Percentiles rank a stretch among this genome's conserved stretches.
These are phyloP conservation scores for Penicillium sp. DNA, from an alignment of 2,329 filamentous ascomycete species.

Conservation along the genomic window DNA sequence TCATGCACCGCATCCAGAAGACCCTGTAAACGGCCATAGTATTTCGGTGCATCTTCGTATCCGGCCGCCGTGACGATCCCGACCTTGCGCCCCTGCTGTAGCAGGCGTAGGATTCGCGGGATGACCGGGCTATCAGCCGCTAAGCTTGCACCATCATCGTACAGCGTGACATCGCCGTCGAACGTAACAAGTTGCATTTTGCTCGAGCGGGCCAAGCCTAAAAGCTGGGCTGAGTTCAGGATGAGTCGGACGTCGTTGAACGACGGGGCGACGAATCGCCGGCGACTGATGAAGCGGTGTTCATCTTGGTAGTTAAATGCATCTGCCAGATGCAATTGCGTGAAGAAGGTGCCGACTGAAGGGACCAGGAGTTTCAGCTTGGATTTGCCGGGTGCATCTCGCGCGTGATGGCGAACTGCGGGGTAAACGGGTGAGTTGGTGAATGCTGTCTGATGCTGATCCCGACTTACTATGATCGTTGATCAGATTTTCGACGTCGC, in stretches of 20 bases:
- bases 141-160: conserved; percentile 79
- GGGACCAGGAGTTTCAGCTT: conserved; percentile 91
- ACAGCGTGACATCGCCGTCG: conserved; percentile 94
- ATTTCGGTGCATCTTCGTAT: conserved; percentile 79
- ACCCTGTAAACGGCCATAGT: conserved; percentile 80
- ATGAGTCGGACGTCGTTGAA: conserved; percentile 95
- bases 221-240: conserved; percentile 88
- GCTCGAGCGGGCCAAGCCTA: conserved; percentile 73
- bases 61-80: conserved; percentile 96
- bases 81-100: conserved; percentile 72
- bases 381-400: conserved; percentile 63
- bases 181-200: conserved; percentile 84
- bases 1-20: conserved; percentile 72
- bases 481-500: conserved; percentile 85
- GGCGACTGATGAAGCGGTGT: conserved; percentile 77
- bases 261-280: conserved; percentile 88
- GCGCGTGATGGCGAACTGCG: conserved; percentile 68
- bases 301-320: conserved; percentile 88
- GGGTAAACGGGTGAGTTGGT: background rate
- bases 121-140: conserved; percentile 73
- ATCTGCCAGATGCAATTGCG: conserved; percentile 73
- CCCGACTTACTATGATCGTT: conserved; percentile 71
- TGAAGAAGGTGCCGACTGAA: conserved; percentile 89
- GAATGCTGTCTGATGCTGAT: background rate
- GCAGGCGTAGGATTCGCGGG: conserved; percentile 59